Evolutionary conservation across 805 yeast genomes (phyloP), one percentile per base, ranked within the genome.

Genomic region (Komagataella phaffii): DNA sequence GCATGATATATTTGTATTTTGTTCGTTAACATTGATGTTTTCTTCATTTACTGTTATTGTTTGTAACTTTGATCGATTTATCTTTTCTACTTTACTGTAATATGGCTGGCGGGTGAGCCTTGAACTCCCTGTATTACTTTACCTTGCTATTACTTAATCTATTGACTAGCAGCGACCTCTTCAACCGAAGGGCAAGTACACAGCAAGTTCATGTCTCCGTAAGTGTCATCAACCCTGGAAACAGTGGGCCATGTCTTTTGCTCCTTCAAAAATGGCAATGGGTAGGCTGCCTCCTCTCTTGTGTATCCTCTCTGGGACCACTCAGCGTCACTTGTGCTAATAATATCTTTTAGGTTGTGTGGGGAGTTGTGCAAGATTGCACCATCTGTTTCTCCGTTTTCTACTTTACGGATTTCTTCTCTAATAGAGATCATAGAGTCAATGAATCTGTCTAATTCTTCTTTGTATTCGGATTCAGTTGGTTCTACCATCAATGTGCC

Each of bases 401-500:
- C 81, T 52, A 81, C 80, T 7, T 80, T 84, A 49, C 77, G 81
- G 58, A 93, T 90, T 69, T 93, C 99, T 52, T 70, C 65, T 63
- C 90, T 81, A 55, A 93, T 93, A 3, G 88, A 67, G 54, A 93
- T 80, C 75, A 93, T 76, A 1, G 98, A 79, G 56, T 88, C 89
- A 52, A 89, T 83, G 68, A 93, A 91, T 61, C 97, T 77, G 68
- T 93, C 91, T 55, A 93, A 74, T 70, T 93, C 99, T 52, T 75
- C 86, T 61, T 84, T 69, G 62, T 88, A 81, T 70, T 93, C 99
- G 17, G 93, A 83, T 70, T 93, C 99, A 3, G 99, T 93, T 54
- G 99, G 99, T 71, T 93, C 99, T 56, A 93, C 81, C 99, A 93
- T 93, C 59, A 93, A 76, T 2, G 99, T 93, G 55, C 95, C 96